Conservation (phyloP, 345 rosid genomes). For the Anacardium occidentale region DNA sequence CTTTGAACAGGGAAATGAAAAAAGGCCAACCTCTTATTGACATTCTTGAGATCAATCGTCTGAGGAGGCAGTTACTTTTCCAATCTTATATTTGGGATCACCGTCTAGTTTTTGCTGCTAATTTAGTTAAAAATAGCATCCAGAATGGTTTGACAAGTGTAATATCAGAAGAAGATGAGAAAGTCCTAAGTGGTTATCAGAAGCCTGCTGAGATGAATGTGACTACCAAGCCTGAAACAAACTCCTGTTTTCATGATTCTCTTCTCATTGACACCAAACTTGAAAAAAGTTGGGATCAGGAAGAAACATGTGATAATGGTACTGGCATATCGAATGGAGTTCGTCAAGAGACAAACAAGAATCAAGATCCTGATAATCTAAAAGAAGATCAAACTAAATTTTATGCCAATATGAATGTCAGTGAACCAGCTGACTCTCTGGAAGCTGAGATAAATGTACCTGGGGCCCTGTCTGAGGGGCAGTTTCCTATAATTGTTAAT, state of each 20-base stretch:
- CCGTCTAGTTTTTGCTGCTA: constrained; percentile 64
- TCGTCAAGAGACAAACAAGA: constrained; percentile 28
- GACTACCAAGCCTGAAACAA: constrained; percentile 25
- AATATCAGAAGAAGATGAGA: constrained; percentile 42
- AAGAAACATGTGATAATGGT: constrained; percentile 31
- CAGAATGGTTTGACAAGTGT: constrained; percentile 40
- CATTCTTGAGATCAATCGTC: constrained; percentile 78
- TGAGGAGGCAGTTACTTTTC: constrained; percentile 76
- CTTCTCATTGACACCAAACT: constrained; percentile 40
- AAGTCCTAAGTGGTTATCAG: constrained; percentile 35
- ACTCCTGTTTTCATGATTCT: constrained; percentile 26
- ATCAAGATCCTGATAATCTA: constrained; percentile 35
- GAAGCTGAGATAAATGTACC: constrained; percentile 44
- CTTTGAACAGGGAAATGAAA: constrained; percentile 48
- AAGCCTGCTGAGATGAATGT: constrained; percentile 38
- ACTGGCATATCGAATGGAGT: constrained; percentile 30
- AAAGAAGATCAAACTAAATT: constrained; percentile 36
- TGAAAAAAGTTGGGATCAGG: constrained; percentile 35
- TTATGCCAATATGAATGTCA: constrained; percentile 37
- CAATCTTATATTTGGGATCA: constrained; percentile 94
- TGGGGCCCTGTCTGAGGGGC: constrained; percentile 72
- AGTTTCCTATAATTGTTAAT: constrained; percentile 49
- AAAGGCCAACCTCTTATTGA: constrained; percentile 61
- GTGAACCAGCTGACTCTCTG: constrained; percentile 37
- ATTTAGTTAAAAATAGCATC: constrained; percentile 32